Conservation (phyloP, 768 basidiomycete species). For the Mycena belliarum region DNA sequence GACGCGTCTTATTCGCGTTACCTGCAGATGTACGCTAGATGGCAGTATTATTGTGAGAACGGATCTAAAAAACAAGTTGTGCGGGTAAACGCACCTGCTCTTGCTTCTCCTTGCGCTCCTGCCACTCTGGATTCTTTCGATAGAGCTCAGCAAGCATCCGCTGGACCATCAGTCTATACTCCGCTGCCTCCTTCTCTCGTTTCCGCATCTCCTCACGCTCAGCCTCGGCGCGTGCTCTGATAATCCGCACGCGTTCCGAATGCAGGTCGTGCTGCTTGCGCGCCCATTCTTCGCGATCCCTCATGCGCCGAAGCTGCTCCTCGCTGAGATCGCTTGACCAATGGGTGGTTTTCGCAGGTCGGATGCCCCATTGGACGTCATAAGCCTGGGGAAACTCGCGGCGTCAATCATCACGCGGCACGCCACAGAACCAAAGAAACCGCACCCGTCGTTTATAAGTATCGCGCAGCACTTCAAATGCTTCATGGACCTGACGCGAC, state of each 20-base stretch:
- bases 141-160: constrained; percentile 58
- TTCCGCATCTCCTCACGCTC: constrained; percentile 38
- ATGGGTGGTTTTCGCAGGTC: constrained; percentile 27
- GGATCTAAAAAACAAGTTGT: neutral
- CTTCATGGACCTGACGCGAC: constrained; percentile 54
- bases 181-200: constrained; percentile 42
- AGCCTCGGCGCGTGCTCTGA: constrained; percentile 34
- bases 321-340: constrained; percentile 35
- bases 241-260: constrained; percentile 48
- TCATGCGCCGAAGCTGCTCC: constrained; percentile 42
- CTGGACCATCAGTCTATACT: constrained; percentile 45
- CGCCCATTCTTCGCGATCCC: constrained; percentile 58
- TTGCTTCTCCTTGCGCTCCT: constrained; percentile 51
- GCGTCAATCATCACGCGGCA: neutral
- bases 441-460: constrained; percentile 54
- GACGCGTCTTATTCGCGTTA: constrained; percentile 18
- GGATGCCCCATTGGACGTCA: constrained; percentile 29
- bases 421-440: neutral
- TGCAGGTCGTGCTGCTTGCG: constrained; percentile 49
- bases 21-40: neutral
- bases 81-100: constrained; percentile 45
- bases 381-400: too few relatives aligned
- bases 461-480: constrained; percentile 62
- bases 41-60: neutral
- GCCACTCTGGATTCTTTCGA: constrained; percentile 62